These are phyloP conservation scores for Gossypium stocksii DNA, from an alignment of 345 rosid genomes.

Conservation along the genomic window DNA sequence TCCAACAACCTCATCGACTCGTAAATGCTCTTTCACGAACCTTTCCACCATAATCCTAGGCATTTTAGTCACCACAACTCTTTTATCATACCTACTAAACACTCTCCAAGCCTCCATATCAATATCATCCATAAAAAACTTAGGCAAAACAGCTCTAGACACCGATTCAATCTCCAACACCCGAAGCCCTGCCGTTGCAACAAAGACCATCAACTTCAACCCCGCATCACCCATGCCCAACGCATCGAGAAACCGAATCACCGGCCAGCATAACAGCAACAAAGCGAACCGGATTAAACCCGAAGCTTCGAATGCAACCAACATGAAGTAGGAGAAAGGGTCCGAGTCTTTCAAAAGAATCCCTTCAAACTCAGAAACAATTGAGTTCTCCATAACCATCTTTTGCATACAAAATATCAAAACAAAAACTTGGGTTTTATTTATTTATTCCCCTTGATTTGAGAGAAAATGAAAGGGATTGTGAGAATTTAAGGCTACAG, in stretches of 20 bases:
- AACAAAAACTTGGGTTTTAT: background rate
- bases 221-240: conserved; percentile 44
- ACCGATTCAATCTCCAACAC: conserved; percentile 70
- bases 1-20: conserved; percentile 76
- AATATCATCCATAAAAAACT: conserved; percentile 78
- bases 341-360: conserved; percentile 52
- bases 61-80: conserved; percentile 67
- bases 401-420: background rate
- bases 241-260: conserved; percentile 46
- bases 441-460: conserved; percentile 6
- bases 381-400: conserved; percentile 34
- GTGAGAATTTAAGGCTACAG: conserved; percentile 12
- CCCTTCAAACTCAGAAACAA: conserved; percentile 81
- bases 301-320: conserved; percentile 82
- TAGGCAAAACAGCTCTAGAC: conserved; percentile 82
- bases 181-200: conserved; percentile 51
- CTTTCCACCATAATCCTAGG: conserved; percentile 80
- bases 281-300: conserved; percentile 66
- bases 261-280: conserved; percentile 60
- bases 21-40: conserved; percentile 68
- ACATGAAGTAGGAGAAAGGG: conserved; percentile 80
- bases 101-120: conserved; percentile 67
- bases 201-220: conserved; percentile 63
- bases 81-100: conserved; percentile 47
- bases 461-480: background rate